A percentile compares a stretch with the other conserved stretches of the same genome.
These are phyloP conservation scores for Zoysia pacifica DNA, from an alignment of 176 grass and related monocot genomes.

Conservation along the genomic window DNA sequence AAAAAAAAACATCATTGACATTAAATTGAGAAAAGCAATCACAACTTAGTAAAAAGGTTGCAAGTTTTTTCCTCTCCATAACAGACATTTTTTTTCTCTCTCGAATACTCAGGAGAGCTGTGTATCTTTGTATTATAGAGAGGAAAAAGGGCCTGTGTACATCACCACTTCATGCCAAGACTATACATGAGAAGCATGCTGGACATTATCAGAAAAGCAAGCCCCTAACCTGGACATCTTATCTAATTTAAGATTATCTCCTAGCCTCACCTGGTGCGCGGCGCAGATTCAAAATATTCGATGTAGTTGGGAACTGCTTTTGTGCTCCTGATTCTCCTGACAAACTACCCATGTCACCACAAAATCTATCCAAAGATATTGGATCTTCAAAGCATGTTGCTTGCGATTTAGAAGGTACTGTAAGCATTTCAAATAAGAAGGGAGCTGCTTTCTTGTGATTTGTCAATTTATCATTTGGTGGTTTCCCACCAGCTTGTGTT, in stretches of 20 bases:
- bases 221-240: neutral
- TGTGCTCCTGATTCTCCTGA: constrained; percentile 21
- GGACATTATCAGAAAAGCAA: neutral
- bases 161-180: too few species aligned
- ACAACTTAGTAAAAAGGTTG: neutral
- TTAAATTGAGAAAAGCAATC: constrained; percentile 36
- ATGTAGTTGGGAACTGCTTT: constrained; percentile 37
- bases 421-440: constrained; percentile 76
- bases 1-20: constrained; percentile 40
- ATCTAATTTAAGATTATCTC: constrained; percentile 23
- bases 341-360: constrained; percentile 15
- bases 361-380: constrained; percentile 25
- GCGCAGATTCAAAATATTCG: constrained; percentile 21
- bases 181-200: too few species aligned
- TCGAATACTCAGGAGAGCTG: too few species aligned
- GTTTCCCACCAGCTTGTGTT: constrained; percentile 27
- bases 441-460: constrained; percentile 43
- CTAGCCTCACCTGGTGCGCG: constrained; percentile 44
- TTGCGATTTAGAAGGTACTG: constrained; percentile 49
- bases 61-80: neutral
- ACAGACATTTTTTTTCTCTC: neutral
- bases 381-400: constrained; percentile 22
- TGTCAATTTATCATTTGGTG: constrained; percentile 38
- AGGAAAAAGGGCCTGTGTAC: too few species aligned
- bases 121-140: too few species aligned